Evolutionary conservation across 345 rosid genomes (phyloP).

Genomic region (Xanthoceras sorbifolium): DNA sequence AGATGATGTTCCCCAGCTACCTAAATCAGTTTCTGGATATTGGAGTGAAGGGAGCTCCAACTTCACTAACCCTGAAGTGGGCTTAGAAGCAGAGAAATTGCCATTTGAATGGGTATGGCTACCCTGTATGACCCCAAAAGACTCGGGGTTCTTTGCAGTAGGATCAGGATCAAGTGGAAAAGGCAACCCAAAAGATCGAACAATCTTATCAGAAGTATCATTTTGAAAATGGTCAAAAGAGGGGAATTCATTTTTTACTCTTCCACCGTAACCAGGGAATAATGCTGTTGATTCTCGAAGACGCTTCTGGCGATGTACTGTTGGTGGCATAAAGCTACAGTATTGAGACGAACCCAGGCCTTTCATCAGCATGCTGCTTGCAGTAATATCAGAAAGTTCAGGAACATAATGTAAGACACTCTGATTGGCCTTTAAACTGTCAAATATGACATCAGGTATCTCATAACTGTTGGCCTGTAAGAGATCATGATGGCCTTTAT

Average conservation of each 20-base stretch:
- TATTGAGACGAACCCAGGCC: slow-evolving; percentile 50
- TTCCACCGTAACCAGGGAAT: slow-evolving; percentile 43
- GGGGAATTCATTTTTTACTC: slow-evolving; percentile 51
- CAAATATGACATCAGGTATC: slow-evolving; percentile 68
- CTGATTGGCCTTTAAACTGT: slow-evolving; percentile 57
- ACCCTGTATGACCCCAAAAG: slow-evolving; percentile 59
- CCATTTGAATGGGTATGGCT: slow-evolving; percentile 86
- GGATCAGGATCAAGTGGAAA: slow-evolving; percentile 61
- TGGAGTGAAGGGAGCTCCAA: slow-evolving; percentile 99
- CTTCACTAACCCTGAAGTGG: slow-evolving; percentile 80
- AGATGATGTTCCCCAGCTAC: slow-evolving; percentile 70
- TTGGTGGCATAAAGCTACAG: slow-evolving; percentile 54
- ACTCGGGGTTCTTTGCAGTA: slow-evolving; percentile 40
- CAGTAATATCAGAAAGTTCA: slow-evolving; percentile 59
- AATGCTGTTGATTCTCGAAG: slow-evolving; percentile 54
- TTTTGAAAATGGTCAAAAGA: slow-evolving; percentile 53
- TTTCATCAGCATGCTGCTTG: slow-evolving; percentile 61
- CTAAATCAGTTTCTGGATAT: slow-evolving; percentile 77
- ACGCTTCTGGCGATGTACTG: slow-evolving; percentile 58
- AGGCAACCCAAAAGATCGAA: slow-evolving; percentile 46
- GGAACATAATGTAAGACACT: slow-evolving; percentile 57
- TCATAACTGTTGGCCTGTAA: slow-evolving; percentile 55
- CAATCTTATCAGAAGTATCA: slow-evolving; percentile 42
- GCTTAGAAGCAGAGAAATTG: slow-evolving; percentile 86
- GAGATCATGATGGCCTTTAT: slow-evolving; percentile 57